These are phyloP conservation scores for Colletotrichum noveboracense DNA, from an alignment of 2,329 filamentous ascomycete genomes.

Conservation along the genomic window DNA sequence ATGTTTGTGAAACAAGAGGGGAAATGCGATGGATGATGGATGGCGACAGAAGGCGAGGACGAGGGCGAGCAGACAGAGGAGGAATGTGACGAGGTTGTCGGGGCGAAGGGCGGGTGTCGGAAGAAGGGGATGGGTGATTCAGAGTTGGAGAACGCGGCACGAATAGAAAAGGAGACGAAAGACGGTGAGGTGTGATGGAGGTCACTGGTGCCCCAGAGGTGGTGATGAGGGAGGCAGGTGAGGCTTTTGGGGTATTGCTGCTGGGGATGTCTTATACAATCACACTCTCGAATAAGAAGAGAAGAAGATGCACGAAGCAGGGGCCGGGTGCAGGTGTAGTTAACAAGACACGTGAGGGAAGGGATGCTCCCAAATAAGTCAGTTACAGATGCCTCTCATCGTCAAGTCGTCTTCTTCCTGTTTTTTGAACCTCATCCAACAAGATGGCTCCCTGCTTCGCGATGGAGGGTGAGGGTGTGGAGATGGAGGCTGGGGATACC, in stretches of 20 bases:
- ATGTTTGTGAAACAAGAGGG: conserved; percentile 18
- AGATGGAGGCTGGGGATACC: neutral
- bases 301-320: neutral
- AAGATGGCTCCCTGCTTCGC: neutral
- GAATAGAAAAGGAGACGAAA: neutral
- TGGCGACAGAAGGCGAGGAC: neutral
- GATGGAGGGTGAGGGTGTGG: neutral
- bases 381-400: neutral
- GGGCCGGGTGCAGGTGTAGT: neutral
- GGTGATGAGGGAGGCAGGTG: conserved; percentile 1
- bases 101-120: neutral
- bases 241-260: neutral
- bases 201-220: neutral
- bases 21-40: neutral
- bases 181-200: neutral
- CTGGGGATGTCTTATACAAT: conserved; percentile 2
- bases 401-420: neutral
- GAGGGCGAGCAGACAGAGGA: neutral
- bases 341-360: neutral
- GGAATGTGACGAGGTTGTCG: neutral
- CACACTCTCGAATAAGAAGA: neutral
- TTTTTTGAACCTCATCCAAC: neutral
- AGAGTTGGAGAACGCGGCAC: neutral
- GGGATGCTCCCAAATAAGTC: neutral
- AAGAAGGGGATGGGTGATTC: neutral